These are phyloP conservation scores for Capsicum rhomboideum DNA, from an alignment of 257 asterid genomes.

Conservation along the genomic window DNA sequence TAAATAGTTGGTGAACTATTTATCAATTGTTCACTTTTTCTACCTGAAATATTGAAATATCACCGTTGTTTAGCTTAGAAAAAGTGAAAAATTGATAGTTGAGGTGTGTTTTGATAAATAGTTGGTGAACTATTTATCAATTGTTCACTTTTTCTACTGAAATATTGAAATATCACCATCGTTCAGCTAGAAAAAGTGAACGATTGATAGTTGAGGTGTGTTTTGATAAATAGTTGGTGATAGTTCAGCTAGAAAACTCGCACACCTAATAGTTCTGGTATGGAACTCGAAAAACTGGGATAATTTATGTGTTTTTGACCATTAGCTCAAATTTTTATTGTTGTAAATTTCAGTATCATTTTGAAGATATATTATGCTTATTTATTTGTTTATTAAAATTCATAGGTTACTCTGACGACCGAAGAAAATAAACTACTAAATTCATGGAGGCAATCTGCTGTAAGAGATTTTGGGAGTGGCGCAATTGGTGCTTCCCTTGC, in stretches of 20 bases:
- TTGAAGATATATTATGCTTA: not conserved
- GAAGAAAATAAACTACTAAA: conserved; percentile 38
- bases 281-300: not conserved
- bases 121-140: too few species aligned
- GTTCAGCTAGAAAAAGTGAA: not conserved
- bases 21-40: too few species aligned
- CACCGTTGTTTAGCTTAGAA: too few species aligned
- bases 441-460: conserved; percentile 26
- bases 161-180: not conserved
- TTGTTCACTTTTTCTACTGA: not conserved
- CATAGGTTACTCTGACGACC: conserved; percentile 39
- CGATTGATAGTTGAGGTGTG: not conserved
- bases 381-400: not conserved
- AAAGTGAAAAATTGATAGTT: too few species aligned
- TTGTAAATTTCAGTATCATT: not conserved
- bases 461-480: conserved; percentile 33
- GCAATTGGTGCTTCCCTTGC: conserved; percentile 22
- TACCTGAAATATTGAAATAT: too few species aligned
- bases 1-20: too few species aligned
- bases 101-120: too few species aligned
- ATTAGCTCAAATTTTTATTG: not conserved
- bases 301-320: not conserved
- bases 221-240: not conserved
- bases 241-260: not conserved
- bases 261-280: too few species aligned